Conservation (phyloP, 2,329 filamentous ascomycete species). For the Aspergillus spinulosporus region DNA sequence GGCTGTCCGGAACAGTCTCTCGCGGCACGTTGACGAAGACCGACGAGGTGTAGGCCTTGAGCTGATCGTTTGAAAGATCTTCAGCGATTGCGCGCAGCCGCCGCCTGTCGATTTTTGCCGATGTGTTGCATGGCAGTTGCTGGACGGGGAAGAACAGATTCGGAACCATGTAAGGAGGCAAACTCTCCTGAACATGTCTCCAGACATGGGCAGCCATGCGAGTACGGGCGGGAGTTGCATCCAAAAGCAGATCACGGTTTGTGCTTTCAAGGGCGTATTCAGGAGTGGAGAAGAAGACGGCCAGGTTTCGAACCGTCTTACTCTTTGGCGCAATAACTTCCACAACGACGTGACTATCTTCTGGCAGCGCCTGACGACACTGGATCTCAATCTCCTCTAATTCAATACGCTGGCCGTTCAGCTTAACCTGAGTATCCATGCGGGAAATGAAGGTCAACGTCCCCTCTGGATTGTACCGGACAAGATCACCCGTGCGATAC, state of each 20-base stretch:
- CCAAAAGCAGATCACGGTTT: not conserved
- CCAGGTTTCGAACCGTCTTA: too few species aligned
- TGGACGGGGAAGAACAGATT: not conserved
- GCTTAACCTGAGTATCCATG: slow-evolving; percentile 39
- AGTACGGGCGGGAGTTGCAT: not conserved
- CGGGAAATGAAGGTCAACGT: slow-evolving; percentile 35
- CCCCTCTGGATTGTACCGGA: slow-evolving; percentile 37
- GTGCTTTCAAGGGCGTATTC: not conserved
- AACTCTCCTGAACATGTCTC: not conserved
- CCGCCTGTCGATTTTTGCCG: not conserved
- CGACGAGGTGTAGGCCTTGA: not conserved
- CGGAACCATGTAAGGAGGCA: not conserved
- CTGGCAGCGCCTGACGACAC: slow-evolving; percentile 38
- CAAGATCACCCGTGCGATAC: slow-evolving; percentile 42
- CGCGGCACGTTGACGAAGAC: too few species aligned
- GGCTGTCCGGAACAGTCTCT: too few species aligned
- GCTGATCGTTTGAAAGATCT: not conserved
- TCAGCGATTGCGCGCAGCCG: not conserved
- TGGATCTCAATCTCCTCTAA: slow-evolving; percentile 49
- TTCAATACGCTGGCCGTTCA: slow-evolving; percentile 48
- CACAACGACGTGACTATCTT: slow-evolving; percentile 44
- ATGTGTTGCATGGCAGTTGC: not conserved
- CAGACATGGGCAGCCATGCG: not conserved
- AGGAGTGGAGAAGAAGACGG: slow-evolving; percentile 21
- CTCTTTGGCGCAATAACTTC: slow-evolving; percentile 39